Evolutionary conservation across 1,284 basidiomycete genomes (phyloP), one percentile per base, ranked within the genome.

Genomic region (Erythrobasidium hasegawianum): DNA sequence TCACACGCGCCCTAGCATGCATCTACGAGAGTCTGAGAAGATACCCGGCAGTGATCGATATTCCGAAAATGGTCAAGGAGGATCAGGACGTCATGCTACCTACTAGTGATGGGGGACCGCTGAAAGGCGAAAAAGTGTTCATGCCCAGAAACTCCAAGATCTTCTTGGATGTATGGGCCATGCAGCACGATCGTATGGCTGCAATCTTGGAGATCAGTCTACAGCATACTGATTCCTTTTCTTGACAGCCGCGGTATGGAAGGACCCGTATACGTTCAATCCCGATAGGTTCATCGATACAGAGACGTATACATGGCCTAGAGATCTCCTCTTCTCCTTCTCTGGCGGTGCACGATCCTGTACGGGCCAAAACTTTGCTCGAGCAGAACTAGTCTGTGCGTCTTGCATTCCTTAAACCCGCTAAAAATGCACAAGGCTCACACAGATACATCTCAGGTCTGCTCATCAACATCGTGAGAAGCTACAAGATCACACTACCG

Each of bases 11-110:
- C 38, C 71, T 72, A 60, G 85, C 83, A 9, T 81, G 83, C 1
- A 77, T 84, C 65, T 80, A 85, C 72, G 85, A 87, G 75, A 82
- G 84, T 0, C 76, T 87, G 10, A 80, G 85, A 18, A 75, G 86
- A 70, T 85, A 82, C 72, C 83, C 85, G 50, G 80, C 83, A 8
- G 84, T 85, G 55, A 74, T 80, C 22, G 79, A 81, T 27, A 68
- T 84, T 14, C 74, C 74, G 3, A 84, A 82, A 70, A 33, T 76
- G 0, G 81, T 79, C 0, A 62, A 70, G 3, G 64, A 67, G 0
- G 79, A 82, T 55, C 33, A 62, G 14, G 68, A 69, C 41, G 41
- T 55, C 14, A 29, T 66, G 4, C 24, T 71, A n/a, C 64, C 68
- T 1, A 40, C 53, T 22, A 73, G 77, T 0, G 70, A 75, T 0